Base-by-base conservation (phyloP, 441 rosid species). In the Cnidoscolus chayamansa region DNA sequence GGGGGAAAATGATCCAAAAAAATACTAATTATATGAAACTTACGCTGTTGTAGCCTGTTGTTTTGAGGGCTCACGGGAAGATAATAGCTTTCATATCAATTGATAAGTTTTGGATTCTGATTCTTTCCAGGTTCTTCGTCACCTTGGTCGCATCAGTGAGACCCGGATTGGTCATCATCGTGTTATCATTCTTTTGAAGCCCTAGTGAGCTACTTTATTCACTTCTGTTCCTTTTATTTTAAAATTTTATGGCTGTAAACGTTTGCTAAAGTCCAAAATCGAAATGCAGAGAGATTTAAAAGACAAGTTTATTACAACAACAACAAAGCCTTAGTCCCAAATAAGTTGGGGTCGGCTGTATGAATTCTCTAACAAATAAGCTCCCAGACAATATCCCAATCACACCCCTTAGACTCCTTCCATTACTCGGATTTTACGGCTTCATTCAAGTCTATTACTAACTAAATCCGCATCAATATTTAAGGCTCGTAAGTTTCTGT, bases 71-170 rank as follows among this genome's bases (percentile, higher is more conserved):
- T 30, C n/a, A 30, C n/a, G 4, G 11, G 60, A 59, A 31, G 61
- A 31, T 50, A 50, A 16, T 37, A 63, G 5, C 68, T 31, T 60
- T 31, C 12, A 11, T 32, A 16, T 17, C 31, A 10, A 60, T 13
- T 61, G 30, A 4, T 13, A 12, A 35, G 45, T 40, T 53, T 3
- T 48, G 45, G 69, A 15, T 73, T 61, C 7, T 73, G 70, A 45
- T 81, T 63, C 54, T 81, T 67, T 49, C 69, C 78, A 94, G 97
- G 90, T 92, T 73, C 90, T 94, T 72, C 94, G 97, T 72, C 97
- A 94, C 83, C 97, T 94, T 72, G 94, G 97, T 70, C 95, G 94
- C 73, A 83, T 90, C 76, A 88, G 80, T 75, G 98, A 92, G 86
- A 85, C 86, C 13, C 84, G 98, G 54, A 86, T 86, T 17, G 91